These are phyloP conservation scores for Colletotrichum liriopes DNA, from an alignment of 2,329 filamentous ascomycete genomes.

Conservation along the genomic window DNA sequence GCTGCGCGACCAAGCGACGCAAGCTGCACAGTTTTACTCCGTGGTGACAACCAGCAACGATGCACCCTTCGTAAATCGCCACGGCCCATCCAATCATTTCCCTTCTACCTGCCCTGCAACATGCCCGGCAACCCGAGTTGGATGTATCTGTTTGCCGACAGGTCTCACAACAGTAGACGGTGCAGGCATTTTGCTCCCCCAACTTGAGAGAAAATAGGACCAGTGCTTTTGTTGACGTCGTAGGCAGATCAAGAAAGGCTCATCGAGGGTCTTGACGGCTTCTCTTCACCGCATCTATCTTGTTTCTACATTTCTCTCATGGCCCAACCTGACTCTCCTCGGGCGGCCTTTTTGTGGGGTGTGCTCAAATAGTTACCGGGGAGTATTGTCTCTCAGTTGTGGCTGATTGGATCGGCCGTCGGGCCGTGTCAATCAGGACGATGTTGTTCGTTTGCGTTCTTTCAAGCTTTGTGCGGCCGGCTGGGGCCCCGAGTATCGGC, in stretches of 20 bases:
- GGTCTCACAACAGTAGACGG: background rate
- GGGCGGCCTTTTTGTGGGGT: no score
- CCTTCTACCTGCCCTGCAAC: background rate
- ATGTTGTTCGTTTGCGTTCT: no score
- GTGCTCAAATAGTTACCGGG: no score
- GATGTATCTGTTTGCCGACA: background rate
- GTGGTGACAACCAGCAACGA: background rate
- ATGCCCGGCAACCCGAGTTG: background rate
- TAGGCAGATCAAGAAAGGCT: background rate
- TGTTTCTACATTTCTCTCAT: background rate
- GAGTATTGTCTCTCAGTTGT: no score
- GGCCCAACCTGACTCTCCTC: no score
- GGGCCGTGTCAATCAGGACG: no score
- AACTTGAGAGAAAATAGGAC: no score
- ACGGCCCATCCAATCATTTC: background rate
- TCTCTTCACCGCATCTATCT: background rate
- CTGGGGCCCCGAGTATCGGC: no score
- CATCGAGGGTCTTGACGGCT: background rate
- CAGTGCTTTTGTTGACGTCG: background rate
- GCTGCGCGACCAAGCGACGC: background rate
- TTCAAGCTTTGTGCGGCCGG: no score
- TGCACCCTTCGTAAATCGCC: background rate
- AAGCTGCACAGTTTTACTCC: background rate
- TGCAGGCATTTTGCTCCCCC: background rate
- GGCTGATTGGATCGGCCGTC: no score